Evolutionary conservation across 179 eudicot genomes (phyloP).

Genomic region (Nepenthes alata): DNA sequence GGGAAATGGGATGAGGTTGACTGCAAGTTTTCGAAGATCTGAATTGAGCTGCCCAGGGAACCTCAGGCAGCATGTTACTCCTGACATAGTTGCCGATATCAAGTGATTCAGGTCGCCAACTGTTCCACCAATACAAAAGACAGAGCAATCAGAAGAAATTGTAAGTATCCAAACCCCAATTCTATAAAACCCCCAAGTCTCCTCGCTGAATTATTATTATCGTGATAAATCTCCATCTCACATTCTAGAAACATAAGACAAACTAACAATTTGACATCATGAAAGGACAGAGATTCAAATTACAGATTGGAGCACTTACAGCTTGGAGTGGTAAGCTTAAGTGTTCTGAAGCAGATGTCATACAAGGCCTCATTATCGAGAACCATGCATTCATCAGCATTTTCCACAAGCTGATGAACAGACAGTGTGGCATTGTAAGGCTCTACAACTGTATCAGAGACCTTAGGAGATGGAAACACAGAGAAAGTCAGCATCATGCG

Average conservation of each 20-base stretch:
- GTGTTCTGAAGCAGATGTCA: conserved; percentile 49
- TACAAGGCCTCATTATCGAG: conserved; percentile 51
- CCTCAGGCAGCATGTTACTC: conserved; percentile 31
- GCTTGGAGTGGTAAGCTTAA: conserved; percentile 56
- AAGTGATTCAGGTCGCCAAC: conserved; percentile 34
- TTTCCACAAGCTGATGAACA: conserved; percentile 54
- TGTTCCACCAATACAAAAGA: conserved; percentile 5
- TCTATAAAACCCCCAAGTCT: no score
- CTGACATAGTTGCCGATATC: conserved; percentile 38
- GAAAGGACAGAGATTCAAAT: no score
- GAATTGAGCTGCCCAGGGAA: conserved; percentile 36
- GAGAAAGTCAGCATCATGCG: conserved; percentile 61
- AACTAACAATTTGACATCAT: no score
- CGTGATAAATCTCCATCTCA: no score
- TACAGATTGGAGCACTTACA: conserved; percentile 22
- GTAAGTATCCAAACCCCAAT: no score
- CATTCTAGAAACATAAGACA: no score
- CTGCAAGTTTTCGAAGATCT: conserved; percentile 29
- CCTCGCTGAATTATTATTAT: no score
- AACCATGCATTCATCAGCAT: conserved; percentile 60
- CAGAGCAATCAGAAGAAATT: background rate
- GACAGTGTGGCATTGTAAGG: conserved; percentile 56
- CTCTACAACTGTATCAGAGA: conserved; percentile 55
- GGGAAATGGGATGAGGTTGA: conserved; percentile 31
- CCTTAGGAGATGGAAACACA: conserved; percentile 55